phyloP scores from a whole-genome alignment of 352 stramenopile species.

The Globisporangium spinosum region DNA sequence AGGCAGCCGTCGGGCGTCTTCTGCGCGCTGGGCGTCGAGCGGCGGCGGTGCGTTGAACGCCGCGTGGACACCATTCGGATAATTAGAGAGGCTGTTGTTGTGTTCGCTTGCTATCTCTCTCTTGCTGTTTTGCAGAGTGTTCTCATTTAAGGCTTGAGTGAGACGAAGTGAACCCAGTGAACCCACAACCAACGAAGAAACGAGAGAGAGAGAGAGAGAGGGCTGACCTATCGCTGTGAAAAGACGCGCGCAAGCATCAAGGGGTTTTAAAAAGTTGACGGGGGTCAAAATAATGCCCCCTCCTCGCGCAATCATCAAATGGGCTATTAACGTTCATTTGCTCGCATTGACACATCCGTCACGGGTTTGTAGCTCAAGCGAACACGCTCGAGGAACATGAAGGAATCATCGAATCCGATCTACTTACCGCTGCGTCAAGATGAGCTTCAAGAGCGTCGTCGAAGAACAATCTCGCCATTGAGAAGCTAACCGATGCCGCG shows the following conservation, averaged over 20 bases:
- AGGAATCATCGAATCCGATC: background rate
- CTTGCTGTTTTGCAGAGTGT: background rate
- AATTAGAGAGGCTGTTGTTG: background rate
- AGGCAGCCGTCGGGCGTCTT: slow-evolving; percentile 5
- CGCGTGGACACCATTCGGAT: background rate
- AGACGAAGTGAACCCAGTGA: background rate
- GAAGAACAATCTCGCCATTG: background rate
- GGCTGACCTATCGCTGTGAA: background rate
- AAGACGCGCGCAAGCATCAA: background rate
- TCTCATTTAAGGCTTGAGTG: background rate
- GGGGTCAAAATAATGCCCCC: too few species aligned
- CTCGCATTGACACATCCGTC: too few species aligned
- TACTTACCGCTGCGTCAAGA: background rate
- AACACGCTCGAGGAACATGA: background rate
- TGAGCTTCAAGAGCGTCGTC: background rate
- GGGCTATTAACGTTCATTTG: too few species aligned
- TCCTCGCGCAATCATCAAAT: too few species aligned
- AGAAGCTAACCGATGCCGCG: background rate
- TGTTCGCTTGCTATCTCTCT: background rate
- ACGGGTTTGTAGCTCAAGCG: background rate
- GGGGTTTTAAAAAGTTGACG: background rate
- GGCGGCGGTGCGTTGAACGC: background rate
- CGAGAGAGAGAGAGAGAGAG: background rate
- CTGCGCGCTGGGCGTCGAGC: background rate
- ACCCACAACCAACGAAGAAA: background rate